phyloP scores from a whole-genome alignment of 331 rosid species.

The Cydonia oblonga region DNA sequence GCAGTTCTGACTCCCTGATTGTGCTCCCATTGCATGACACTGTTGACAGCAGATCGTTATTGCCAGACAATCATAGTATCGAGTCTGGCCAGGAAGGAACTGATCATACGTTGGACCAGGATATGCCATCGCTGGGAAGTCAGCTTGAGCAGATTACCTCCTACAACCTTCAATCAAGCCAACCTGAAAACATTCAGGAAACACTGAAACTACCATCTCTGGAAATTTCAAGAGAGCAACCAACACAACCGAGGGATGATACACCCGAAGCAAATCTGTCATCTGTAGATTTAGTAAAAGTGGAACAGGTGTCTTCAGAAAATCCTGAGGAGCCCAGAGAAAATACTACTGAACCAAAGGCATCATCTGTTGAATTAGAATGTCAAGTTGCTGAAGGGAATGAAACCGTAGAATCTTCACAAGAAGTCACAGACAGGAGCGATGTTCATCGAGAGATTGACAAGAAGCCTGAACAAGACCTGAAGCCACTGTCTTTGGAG shows the following conservation, averaged over 20 bases:
- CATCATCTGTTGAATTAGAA: constrained; percentile 22
- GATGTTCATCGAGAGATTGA: constrained; percentile 21
- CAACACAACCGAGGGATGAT: constrained; percentile 18
- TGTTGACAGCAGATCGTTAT: constrained; percentile 8
- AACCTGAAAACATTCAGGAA: constrained; percentile 25
- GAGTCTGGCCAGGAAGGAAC: constrained; percentile 18
- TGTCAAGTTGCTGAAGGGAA: constrained; percentile 26
- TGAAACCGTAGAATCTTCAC: constrained; percentile 24
- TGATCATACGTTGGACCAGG: constrained; percentile 16
- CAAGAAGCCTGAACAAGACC: constrained; percentile 30
- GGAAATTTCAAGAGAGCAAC: constrained; percentile 22
- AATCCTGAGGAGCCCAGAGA: constrained; percentile 24
- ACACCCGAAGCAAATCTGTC: constrained; percentile 19
- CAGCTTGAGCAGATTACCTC: constrained; percentile 13
- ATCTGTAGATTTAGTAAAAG: constrained; percentile 19
- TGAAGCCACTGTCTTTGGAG: constrained; percentile 31
- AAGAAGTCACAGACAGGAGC: constrained; percentile 31
- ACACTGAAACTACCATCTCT: constrained; percentile 16
- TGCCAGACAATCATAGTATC: constrained; percentile 10
- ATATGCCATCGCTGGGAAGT: constrained; percentile 15
- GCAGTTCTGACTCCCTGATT: constrained; percentile 23
- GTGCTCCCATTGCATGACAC: constrained; percentile 18
- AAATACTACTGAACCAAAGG: constrained; percentile 16
- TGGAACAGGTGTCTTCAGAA: constrained; percentile 25
- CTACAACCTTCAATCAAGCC: constrained; percentile 19